Percentiles rank a stretch among this genome's conserved stretches.
Conservation (phyloP, 1,284 basidiomycete species). For the Dichomitus squalens region DNA sequence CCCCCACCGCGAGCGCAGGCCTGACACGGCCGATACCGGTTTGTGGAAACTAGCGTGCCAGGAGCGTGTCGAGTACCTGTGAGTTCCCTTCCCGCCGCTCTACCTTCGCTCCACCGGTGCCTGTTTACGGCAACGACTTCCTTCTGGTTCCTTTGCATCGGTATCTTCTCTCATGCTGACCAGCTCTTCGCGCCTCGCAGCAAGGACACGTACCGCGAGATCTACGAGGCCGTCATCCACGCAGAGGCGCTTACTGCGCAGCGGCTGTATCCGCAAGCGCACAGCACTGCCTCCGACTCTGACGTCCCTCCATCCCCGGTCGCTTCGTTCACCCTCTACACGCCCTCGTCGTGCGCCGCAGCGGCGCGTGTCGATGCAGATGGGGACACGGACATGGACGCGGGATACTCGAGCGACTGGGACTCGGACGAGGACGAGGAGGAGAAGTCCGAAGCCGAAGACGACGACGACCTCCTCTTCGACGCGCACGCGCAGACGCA, state of each 20-base stretch:
- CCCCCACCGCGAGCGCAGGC: conserved; percentile 1
- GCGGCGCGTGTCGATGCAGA: conserved; percentile 8
- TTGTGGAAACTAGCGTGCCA: conserved; percentile 22
- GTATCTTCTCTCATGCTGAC: not conserved
- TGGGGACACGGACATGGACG: conserved; percentile 9
- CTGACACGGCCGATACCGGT: conserved; percentile 10
- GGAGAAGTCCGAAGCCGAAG: not conserved
- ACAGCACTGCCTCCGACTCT: not conserved
- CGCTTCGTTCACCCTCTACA: conserved; percentile 18
- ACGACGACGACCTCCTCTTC: conserved; percentile 3
- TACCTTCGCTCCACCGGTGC: not conserved
- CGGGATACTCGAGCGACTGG: conserved; percentile 5
- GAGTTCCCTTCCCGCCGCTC: not conserved
- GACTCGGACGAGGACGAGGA: conserved; percentile 18
- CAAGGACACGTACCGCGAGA: conserved; percentile 11
- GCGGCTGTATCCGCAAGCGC: not conserved
- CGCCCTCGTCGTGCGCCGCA: conserved; percentile 11
- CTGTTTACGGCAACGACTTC: not conserved
- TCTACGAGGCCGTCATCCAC: conserved; percentile 17
- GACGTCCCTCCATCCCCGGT: not conserved
- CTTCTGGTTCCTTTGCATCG: not conserved
- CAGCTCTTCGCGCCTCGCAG: not conserved
- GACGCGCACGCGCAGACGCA: conserved; percentile 4
- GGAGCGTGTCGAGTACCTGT: conserved; percentile 22
- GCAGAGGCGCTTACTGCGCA: conserved; percentile 10